Evolutionary conservation across 2,329 filamentous ascomycete species (phyloP), one percentile per base, ranked within the genome.

Genomic region (Diplodia mutila): DNA sequence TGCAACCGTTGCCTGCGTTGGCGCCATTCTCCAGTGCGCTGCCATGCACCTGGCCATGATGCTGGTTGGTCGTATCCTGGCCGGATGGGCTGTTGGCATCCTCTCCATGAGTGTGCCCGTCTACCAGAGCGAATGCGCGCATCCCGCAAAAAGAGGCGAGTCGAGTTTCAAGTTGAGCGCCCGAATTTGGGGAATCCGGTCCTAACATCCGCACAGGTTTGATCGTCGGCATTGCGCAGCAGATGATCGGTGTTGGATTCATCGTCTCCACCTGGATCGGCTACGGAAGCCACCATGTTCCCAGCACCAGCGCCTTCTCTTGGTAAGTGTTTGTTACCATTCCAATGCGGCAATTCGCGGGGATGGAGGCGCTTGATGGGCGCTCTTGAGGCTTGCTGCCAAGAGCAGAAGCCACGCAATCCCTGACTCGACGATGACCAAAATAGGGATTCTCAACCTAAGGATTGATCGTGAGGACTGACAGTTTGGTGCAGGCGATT

Each of bases 121-220:
- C 39, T 90, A 90, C 73, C 87, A 89, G 68, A 85, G 87, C 11
- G 88, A 90, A 73, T 84, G 86, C 65, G 86, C 87, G 0, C 82
- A 86, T 71, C 83, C 87, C 0, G 84, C 84, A 2, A 87, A 84
- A 65, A 83, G 88, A 49, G 57, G 57, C 29, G 16, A 16, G 39
- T 59, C 29, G 16, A 16, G 39, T 59, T 42, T n/a, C 25, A 46
- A 8, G 11, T 71, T 87, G 87, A 71, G 69, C 16, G 46, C 29
- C 37, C 14, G n/a, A 6, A 21, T 23, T 3, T n/a, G 6, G 37
- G 23, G 7, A 34, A 8, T n/a, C 11, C 25, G 14, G 37, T 9
- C 23, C 49, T 68, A 23, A 69, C n/a, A 49, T 25, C 23, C 25
- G 16, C 12, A 16, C 42, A 75, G 78, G 78, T 68, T 79, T 86